Evolutionary conservation across 192 early-diverging fungal species (phyloP).

Genomic region (Coemansia sp.): DNA sequence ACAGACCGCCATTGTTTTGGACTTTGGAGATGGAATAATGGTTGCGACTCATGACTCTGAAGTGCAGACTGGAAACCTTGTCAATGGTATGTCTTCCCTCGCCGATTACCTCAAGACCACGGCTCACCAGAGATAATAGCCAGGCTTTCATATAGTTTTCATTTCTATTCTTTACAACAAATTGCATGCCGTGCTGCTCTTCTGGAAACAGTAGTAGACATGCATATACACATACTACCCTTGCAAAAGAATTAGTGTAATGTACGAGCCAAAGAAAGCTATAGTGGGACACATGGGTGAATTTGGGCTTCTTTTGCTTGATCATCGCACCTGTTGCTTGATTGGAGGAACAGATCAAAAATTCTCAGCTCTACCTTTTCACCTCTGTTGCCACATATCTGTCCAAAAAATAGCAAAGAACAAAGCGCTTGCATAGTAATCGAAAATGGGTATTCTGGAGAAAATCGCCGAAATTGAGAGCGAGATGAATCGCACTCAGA

Average conservation of each 20-base stretch:
- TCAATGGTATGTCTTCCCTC: slow-evolving; percentile 62
- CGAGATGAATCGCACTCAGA: slow-evolving; percentile 92
- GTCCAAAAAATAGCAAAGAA: too few species aligned
- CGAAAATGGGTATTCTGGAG: slow-evolving; percentile 76
- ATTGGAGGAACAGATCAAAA: not conserved
- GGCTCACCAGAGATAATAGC: not conserved
- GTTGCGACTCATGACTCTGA: slow-evolving; percentile 71
- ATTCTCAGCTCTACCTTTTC: not conserved
- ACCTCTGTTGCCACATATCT: not conserved
- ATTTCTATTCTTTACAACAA: not conserved
- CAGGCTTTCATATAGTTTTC: not conserved
- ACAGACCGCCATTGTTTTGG: slow-evolving; percentile 18
- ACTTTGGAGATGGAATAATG: not conserved
- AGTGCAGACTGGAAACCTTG: slow-evolving; percentile 63
- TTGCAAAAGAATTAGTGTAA: not conserved
- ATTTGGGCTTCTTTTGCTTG: not conserved
- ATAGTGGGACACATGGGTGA: not conserved
- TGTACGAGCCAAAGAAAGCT: not conserved
- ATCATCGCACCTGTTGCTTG: not conserved
- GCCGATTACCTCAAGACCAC: not conserved
- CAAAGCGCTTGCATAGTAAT: not conserved
- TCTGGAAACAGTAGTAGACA: slow-evolving; percentile 1
- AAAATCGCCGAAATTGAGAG: slow-evolving; percentile 87
- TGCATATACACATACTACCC: not conserved
- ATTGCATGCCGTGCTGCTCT: not conserved